phyloP scores from a whole-genome alignment of 164 flowering plant species.

The Buxus sempervirens region DNA sequence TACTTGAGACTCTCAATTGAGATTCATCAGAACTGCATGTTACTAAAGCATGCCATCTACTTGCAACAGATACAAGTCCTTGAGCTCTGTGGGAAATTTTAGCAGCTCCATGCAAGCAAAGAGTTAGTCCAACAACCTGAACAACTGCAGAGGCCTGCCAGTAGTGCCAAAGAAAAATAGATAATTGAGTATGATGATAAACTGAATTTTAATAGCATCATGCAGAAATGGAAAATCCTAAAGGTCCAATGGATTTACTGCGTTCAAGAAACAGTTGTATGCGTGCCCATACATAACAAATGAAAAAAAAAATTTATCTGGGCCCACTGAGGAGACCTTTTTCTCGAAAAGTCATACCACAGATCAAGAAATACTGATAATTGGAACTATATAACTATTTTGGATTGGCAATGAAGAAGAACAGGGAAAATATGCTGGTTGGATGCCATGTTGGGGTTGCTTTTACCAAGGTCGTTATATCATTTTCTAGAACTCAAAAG shows the following conservation, averaged over 20 bases:
- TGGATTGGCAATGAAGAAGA: too few relatives aligned
- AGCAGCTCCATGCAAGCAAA: conserved; percentile 79
- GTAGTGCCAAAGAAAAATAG: conserved; percentile 1
- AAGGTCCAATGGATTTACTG: neutral
- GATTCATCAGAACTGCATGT: conserved; percentile 57
- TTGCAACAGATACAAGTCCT: conserved; percentile 63
- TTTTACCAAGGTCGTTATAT: too few relatives aligned
- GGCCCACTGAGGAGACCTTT: neutral
- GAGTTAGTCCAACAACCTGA: conserved; percentile 69
- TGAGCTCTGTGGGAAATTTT: conserved; percentile 89
- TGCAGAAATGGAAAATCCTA: neutral
- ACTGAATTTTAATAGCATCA: neutral
- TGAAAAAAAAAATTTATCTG: too few relatives aligned
- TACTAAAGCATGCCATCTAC: conserved; percentile 79
- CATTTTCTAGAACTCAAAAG: neutral
- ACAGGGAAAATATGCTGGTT: too few relatives aligned
- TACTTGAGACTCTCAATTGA: conserved; percentile 35
- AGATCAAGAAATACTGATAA: too few relatives aligned
- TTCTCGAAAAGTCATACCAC: too few relatives aligned
- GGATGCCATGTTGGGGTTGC: too few relatives aligned
- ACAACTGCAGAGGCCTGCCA: conserved; percentile 62
- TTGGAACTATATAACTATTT: too few relatives aligned
- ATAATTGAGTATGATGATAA: neutral
- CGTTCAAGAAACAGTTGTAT: neutral
- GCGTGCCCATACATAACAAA: too few relatives aligned